phyloP scores from a whole-genome alignment of 345 rosid species.

The Sonneratia alba region DNA sequence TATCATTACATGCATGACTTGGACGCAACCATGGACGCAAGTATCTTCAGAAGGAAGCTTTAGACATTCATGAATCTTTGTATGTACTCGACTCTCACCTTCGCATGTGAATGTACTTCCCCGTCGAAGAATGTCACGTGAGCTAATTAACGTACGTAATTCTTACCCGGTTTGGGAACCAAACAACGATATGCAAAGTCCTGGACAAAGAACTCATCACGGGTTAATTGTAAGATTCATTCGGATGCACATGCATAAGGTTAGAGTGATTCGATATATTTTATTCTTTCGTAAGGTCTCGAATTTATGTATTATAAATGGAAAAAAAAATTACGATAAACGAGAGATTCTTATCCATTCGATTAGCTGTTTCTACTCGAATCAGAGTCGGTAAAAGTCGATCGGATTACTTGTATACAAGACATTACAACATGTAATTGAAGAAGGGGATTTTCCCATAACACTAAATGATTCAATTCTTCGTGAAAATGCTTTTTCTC shows the following conservation, averaged over 20 bases:
- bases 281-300: too few species aligned
- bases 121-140: not conserved
- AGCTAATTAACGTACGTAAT: not conserved
- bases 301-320: too few species aligned
- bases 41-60: not conserved
- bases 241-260: not conserved
- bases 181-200: not conserved
- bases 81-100: not conserved
- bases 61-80: conserved; percentile 1
- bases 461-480: too few species aligned
- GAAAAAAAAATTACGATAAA: too few species aligned
- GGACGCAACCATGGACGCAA: not conserved
- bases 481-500: too few species aligned
- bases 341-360: too few species aligned
- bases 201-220: not conserved
- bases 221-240: not conserved
- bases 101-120: conserved; percentile 6
- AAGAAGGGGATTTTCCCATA: too few species aligned
- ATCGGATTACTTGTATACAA: too few species aligned
- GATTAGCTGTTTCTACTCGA: too few species aligned
- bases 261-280: too few species aligned
- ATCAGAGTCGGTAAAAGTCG: too few species aligned
- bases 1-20: not conserved
- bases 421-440: too few species aligned
- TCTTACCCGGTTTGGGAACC: not conserved